Conservation (phyloP, 2,329 filamentous ascomycete species). For the Epichloe glyceriae region DNA sequence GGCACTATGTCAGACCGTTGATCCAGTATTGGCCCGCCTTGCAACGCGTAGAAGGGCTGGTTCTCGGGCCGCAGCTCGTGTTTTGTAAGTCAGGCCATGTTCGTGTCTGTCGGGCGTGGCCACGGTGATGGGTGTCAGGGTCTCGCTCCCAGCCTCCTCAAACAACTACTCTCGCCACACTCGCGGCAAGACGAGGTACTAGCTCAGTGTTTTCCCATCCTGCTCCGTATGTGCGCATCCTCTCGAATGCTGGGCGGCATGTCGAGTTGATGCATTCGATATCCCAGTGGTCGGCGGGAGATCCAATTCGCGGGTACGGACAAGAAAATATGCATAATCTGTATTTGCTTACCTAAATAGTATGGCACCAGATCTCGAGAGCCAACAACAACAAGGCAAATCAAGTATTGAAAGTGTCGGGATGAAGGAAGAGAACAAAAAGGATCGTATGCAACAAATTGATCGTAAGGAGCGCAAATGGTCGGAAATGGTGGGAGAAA, state of each 20-base stretch:
- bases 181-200: neutral
- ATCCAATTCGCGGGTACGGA: neutral
- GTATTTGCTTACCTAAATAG: slow-evolving; percentile 1
- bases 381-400: neutral
- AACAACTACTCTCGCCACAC: neutral
- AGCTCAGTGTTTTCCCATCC: too few relatives aligned
- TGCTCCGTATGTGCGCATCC: too few relatives aligned
- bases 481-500: neutral
- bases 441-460: neutral
- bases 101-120: neutral
- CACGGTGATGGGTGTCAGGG: neutral
- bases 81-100: neutral
- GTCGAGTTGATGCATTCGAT: neutral
- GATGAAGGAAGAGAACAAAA: neutral
- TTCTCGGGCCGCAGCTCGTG: neutral
- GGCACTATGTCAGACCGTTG: slow-evolving; percentile 6
- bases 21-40: neutral
- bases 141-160: neutral
- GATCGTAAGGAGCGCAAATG: slow-evolving; percentile 2
- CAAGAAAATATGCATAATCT: neutral
- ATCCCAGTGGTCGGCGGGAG: neutral
- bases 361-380: neutral
- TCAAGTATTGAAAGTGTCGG: neutral
- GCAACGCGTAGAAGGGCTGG: slow-evolving; percentile 1
- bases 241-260: neutral